Base-by-base conservation (phyloP, 2,329 filamentous ascomycete species). In the Calonectria multiphialidica region DNA sequence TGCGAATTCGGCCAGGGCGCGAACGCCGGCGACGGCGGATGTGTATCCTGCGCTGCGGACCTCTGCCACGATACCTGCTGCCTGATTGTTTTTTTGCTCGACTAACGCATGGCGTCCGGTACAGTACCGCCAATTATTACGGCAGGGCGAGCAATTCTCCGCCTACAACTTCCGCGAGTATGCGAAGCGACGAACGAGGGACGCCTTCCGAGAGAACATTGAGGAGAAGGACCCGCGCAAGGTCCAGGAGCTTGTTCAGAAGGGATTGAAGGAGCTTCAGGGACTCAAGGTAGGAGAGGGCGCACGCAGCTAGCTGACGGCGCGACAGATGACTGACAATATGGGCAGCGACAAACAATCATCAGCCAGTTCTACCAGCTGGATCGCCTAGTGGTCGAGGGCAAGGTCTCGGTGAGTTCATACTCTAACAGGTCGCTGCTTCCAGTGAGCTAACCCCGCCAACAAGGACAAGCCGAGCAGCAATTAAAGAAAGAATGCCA, bases 161-260 rank as follows among this genome's bases (percentile, higher is more conserved):
- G 92, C 94, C 78, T 99, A 98, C 88, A 99, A 98, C 87, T 99
- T 98, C 89, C 92, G 97, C 86, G 96, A 98, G 84, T 99, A 99
- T 85, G 96, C 97, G 66, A 94, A 93, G 85, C 93, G 97, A 82
- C 91, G 96, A 84, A 98, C 97, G 82, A 91, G 90, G 83, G 97
- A 98, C 87, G 93, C 95, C 5, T 99, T 98, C 85, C 91, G 93
- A 79, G 95, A 98, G 83, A 90, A 97, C 84, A 90, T 91, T 84
- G 82, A 85, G 68, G 93, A 95, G 80, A 86, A 90, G 55, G 97
- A 98, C 81, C 89, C 91, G 76, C 89, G 95, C 74, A 88, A 89
- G 85, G 89, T 98, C 83, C 95, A 98, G 84, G 95, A 98, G 84
- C 86, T 98, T 79, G 90, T 98, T 78, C 95, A 98, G 84, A 93